A percentile compares a stretch with the other conserved stretches of the same genome.
Evolutionary conservation across 1,284 basidiomycete species (phyloP).

Genomic region (Sutorius eximius): DNA sequence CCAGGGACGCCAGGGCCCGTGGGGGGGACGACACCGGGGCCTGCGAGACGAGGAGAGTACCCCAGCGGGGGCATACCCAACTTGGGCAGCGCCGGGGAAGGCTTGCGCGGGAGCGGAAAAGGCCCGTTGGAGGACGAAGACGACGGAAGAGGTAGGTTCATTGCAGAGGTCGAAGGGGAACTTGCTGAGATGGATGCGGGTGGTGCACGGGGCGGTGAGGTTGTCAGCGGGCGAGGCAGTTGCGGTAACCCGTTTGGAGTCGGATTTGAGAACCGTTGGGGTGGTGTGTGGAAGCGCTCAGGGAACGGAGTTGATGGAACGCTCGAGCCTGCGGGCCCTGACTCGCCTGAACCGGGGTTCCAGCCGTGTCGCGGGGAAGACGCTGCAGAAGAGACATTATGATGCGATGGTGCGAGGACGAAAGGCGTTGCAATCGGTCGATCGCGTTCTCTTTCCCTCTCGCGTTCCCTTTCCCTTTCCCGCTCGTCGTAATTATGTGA

Average conservation of each 20-base stretch:
- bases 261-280: slow-evolving; percentile 28
- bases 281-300: slow-evolving; percentile 33
- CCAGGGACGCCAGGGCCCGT: slow-evolving; percentile 29
- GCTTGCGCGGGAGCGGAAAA: slow-evolving; percentile 26
- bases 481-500: slow-evolving; percentile 28
- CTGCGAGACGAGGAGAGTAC: slow-evolving; percentile 33
- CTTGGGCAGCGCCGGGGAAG: slow-evolving; percentile 29
- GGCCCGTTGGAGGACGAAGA: slow-evolving; percentile 23
- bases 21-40: slow-evolving; percentile 31
- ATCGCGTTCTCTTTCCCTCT: slow-evolving; percentile 29
- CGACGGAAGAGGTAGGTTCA: slow-evolving; percentile 16
- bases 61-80: slow-evolving; percentile 29
- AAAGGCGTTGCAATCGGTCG: slow-evolving; percentile 35
- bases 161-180: slow-evolving; percentile 18
- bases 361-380: slow-evolving; percentile 34
- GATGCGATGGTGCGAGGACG: slow-evolving; percentile 36
- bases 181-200: slow-evolving; percentile 12
- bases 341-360: slow-evolving; percentile 24
- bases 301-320: slow-evolving; percentile 16
- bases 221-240: slow-evolving; percentile 29
- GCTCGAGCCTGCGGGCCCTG: slow-evolving; percentile 15
- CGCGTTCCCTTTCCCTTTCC: slow-evolving; percentile 21
- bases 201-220: slow-evolving; percentile 28
- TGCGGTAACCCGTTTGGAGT: slow-evolving; percentile 24
- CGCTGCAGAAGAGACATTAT: slow-evolving; percentile 19